Conservation (phyloP, 805 yeast species). For the Komagataella phaffii region DNA sequence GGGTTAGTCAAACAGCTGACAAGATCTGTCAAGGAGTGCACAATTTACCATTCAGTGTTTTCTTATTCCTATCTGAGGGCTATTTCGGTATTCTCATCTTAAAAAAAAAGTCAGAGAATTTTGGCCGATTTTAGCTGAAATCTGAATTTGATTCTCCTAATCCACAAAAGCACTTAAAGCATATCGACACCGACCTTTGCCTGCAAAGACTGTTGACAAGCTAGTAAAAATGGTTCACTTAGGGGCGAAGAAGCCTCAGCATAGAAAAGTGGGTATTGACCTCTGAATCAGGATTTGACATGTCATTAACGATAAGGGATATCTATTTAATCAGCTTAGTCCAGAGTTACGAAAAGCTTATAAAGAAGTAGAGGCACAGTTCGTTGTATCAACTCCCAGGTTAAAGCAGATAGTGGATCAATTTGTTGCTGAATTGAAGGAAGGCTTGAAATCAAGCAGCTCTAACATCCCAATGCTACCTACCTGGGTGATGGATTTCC, state of each 20-base stretch:
- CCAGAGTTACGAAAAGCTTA: conserved; percentile 24
- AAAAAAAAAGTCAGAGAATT: neutral
- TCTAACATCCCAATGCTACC: conserved; percentile 96
- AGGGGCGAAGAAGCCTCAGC: conserved; percentile 75
- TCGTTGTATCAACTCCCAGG: conserved; percentile 47
- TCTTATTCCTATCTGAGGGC: neutral
- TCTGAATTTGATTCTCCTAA: neutral
- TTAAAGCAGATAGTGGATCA: conserved; percentile 59
- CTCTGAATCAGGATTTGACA: neutral
- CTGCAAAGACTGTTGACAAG: neutral
- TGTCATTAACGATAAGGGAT: neutral
- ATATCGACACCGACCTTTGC: neutral
- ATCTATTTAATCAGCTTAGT: conserved; percentile 13
- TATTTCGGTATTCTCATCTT: neutral
- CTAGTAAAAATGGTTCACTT: conserved; percentile 53
- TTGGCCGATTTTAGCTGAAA: neutral
- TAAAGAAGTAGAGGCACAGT: conserved; percentile 39
- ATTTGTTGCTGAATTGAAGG: conserved; percentile 66
- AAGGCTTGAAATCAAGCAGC: conserved; percentile 64
- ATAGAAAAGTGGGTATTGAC: conserved; percentile 40
- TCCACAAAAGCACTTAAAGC: neutral
- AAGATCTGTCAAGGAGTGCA: neutral
- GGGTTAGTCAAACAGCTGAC: neutral
- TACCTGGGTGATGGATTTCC: conserved; percentile 90
- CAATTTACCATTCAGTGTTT: neutral